phyloP scores from a whole-genome alignment of 1,284 basidiomycete genomes.

The Volvariella volvacea region DNA sequence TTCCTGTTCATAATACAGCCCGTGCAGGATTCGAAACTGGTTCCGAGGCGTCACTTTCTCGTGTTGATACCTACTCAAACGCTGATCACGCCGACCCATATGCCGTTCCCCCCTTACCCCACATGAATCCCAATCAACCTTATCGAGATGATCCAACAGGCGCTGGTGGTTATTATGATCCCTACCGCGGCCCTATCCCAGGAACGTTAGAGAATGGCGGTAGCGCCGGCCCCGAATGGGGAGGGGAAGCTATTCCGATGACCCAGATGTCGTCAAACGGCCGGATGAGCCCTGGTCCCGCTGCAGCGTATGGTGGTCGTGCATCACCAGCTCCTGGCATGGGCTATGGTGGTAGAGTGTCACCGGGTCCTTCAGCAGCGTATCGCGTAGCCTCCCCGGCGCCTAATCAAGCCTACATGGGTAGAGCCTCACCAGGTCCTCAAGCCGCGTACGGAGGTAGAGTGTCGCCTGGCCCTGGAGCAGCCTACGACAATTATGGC shows the following conservation, averaged over 20 bases:
- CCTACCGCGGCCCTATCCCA: conserved; percentile 68
- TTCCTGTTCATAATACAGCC: conserved; percentile 60
- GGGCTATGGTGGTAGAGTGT: conserved; percentile 11
- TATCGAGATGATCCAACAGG: conserved; percentile 64
- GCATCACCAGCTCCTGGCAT: conserved; percentile 18
- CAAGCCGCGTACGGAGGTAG: conserved; percentile 14
- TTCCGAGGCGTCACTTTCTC: conserved; percentile 50
- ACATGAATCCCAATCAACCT: conserved; percentile 68
- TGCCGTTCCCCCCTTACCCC: conserved; percentile 77
- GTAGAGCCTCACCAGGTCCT: conserved; percentile 6
- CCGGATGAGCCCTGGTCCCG: conserved; percentile 38
- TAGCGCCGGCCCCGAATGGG: conserved; percentile 22
- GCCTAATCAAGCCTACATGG: conserved; percentile 19
- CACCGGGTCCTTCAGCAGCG: conserved; percentile 6
- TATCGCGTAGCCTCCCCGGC: conserved; percentile 21
- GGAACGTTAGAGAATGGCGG: conserved; percentile 47
- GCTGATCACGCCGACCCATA: conserved; percentile 55
- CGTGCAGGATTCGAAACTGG: conserved; percentile 59
- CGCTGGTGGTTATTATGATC: conserved; percentile 57
- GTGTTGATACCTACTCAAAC: conserved; percentile 40
- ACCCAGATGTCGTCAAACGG: conserved; percentile 49
- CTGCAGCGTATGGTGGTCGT: conserved; percentile 17
- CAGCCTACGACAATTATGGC: conserved; percentile 5
- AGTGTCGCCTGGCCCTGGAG: conserved; percentile 14
- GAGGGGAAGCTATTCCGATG: conserved; percentile 68